Evolutionary conservation across 345 rosid species (phyloP), one percentile per base, ranked within the genome.

Genomic region (Syzygium oleosum): DNA sequence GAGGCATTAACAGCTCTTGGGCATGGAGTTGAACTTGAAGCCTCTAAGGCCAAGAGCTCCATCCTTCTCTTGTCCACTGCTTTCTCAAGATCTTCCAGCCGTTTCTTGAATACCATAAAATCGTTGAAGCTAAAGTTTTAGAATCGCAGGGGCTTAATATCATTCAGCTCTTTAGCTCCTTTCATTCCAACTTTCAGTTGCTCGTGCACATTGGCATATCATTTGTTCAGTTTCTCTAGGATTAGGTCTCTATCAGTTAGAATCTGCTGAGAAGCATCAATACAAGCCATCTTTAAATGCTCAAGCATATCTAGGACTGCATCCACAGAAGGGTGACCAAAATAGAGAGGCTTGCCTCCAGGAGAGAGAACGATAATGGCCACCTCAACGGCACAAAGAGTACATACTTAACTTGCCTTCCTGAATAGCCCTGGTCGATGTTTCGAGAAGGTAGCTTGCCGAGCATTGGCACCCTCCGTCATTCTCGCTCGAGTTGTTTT

Each of bases 341-440:
- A 93, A 5, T 93, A 91, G 79, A 89, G 93, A 21, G 94, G 93
- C 87, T 93, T 92, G 51, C 92, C 92, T 12, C 93, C 92, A 0
- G 93, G 94, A 41, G 94, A 93, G 86, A 93, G 93, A 61, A 93
- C 94, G 15, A 94, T 88, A 15, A 93, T 86, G 79, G 94, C 94
- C 38, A 93, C 49, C 77, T 93, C 90, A 6, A 90, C 90, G 5
- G 85, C 94, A 58, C 94, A 92, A 51, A 93, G 92, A 9, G 89
- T 91, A 25, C 90, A 91, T 12, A 93, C 86, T 86, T 93, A 93
- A 41, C 89, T 88, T 2, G 91, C 95, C 84, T 94, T 94, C 91
- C 92, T 93, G 92, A 92, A 93, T 46, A 93, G 85, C 59, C 96
- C 95, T 1, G 88, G 85, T 77, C 94, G 89, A 3, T 93, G 93